A percentile compares a stretch with the other conserved stretches of the same genome.
Conservation (phyloP, 805 yeast genomes). For the Saccharomyces cerevisiae region DNA sequence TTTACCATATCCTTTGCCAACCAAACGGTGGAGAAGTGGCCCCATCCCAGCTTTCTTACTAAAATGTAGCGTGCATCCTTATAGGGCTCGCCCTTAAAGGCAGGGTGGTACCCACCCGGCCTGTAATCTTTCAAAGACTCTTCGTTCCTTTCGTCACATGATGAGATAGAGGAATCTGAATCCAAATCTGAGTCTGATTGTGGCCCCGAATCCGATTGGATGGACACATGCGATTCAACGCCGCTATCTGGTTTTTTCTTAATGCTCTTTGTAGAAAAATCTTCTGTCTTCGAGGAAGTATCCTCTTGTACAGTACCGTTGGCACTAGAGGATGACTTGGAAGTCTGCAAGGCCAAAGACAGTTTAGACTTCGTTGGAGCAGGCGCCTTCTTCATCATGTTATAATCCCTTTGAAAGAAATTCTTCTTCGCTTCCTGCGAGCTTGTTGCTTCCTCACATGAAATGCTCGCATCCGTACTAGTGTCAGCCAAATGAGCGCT, state of each 20-base stretch:
- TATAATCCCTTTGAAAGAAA: not conserved
- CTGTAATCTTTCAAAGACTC: conserved; percentile 81
- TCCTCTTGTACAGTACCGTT: not conserved
- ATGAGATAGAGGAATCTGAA: conserved; percentile 32
- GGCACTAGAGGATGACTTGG: not conserved
- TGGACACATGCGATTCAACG: not conserved
- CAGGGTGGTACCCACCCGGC: conserved; percentile 95
- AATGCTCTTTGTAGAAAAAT: not conserved
- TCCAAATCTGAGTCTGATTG: conserved; percentile 6
- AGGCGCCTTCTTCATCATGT: not conserved
- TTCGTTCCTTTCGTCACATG: conserved; percentile 50
- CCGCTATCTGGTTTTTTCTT: not conserved
- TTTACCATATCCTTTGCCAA: conserved; percentile 52
- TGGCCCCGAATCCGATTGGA: conserved; percentile 6
- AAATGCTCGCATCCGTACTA: not conserved
- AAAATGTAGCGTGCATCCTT: conserved; percentile 68
- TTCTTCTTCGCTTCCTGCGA: not conserved
- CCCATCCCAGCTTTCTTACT: conserved; percentile 95
- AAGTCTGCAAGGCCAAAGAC: conserved; percentile 20
- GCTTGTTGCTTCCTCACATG: conserved; percentile 4
- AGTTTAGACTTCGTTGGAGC: conserved; percentile 16
- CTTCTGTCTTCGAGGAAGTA: not conserved
- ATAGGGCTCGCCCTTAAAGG: conserved; percentile 76
- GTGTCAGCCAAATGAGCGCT: not conserved
- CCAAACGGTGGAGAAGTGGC: conserved; percentile 96